phyloP scores from a whole-genome alignment of 345 rosid genomes.

The Turritis glabra region DNA sequence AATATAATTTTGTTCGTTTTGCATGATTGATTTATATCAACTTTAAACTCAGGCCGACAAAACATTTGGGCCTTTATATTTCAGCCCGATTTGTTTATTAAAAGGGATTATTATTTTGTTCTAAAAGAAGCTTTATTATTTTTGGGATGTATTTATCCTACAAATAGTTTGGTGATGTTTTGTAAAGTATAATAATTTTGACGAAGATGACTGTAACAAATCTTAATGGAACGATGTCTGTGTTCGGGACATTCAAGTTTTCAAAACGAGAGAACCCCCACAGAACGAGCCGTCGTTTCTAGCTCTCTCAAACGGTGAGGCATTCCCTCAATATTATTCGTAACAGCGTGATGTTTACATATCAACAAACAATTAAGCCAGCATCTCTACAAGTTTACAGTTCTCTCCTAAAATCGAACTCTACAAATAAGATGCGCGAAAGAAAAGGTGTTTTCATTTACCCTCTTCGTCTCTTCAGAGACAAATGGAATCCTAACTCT shows the following conservation, averaged over 20 bases:
- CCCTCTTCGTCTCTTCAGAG: neutral
- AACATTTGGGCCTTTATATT: slow-evolving; percentile 24
- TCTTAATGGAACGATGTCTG: too few species aligned
- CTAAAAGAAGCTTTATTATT: too few species aligned
- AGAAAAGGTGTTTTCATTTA: neutral
- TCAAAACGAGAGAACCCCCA: neutral
- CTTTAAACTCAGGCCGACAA: neutral
- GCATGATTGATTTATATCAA: slow-evolving; percentile 23
- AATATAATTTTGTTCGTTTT: slow-evolving; percentile 21
- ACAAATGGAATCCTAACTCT: neutral
- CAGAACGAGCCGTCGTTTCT: slow-evolving; percentile 4
- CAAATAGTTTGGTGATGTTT: too few species aligned
- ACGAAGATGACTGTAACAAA: too few species aligned
- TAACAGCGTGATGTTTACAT: slow-evolving; percentile 16
- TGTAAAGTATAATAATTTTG: too few species aligned
- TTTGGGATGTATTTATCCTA: too few species aligned
- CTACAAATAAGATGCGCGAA: too few species aligned
- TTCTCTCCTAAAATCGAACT: too few species aligned
- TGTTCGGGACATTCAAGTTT: neutral
- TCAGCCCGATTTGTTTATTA: neutral
- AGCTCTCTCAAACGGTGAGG: neutral
- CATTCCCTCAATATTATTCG: neutral
- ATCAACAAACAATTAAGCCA: slow-evolving; percentile 4
- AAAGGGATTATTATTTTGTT: too few species aligned
- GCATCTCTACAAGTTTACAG: neutral